phyloP scores from a whole-genome alignment of 2,329 filamentous ascomycete species.

The Plenodomus lindquistii region DNA sequence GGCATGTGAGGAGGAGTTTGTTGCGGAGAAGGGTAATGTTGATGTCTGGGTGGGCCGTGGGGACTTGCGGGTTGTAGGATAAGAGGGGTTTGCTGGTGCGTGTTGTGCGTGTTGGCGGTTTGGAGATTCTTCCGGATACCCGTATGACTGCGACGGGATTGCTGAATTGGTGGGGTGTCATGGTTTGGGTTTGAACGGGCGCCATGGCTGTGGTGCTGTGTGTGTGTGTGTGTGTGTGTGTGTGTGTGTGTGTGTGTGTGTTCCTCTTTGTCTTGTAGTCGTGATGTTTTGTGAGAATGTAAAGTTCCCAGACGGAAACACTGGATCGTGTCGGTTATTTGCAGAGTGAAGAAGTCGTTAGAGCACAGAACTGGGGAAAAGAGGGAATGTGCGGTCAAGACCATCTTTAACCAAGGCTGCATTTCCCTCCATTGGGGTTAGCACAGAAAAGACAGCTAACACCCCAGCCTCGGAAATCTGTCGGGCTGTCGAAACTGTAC shows the following conservation, averaged over 20 bases:
- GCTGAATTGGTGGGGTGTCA: slow-evolving; percentile 22
- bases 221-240: no score
- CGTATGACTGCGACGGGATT: slow-evolving; percentile 24
- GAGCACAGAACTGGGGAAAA: slow-evolving; percentile 5
- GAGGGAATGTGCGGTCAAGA: slow-evolving; percentile 25
- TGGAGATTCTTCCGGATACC: slow-evolving; percentile 21
- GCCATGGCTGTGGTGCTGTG: slow-evolving; percentile 16
- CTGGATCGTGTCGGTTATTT: background rate
- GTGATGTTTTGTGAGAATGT: slow-evolving; percentile 1
- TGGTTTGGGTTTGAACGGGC: slow-evolving; percentile 33
- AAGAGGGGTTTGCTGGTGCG: slow-evolving; percentile 23
- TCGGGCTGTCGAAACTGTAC: slow-evolving; percentile 18
- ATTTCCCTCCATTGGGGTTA: slow-evolving; percentile 20
- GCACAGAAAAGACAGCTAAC: slow-evolving; percentile 20
- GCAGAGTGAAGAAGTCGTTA: background rate
- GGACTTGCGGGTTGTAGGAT: slow-evolving; percentile 27
- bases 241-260: no score
- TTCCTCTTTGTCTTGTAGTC: background rate
- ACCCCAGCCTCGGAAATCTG: slow-evolving; percentile 23
- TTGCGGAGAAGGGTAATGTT: slow-evolving; percentile 30
- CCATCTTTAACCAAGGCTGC: slow-evolving; percentile 22
- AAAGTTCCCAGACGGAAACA: background rate
- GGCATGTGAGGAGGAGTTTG: slow-evolving; percentile 30
- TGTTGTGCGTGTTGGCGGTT: slow-evolving; percentile 23
- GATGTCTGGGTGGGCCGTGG: slow-evolving; percentile 28